Base-by-base conservation (phyloP, 345 rosid genomes). In the Crucihimalaya himalaica region DNA sequence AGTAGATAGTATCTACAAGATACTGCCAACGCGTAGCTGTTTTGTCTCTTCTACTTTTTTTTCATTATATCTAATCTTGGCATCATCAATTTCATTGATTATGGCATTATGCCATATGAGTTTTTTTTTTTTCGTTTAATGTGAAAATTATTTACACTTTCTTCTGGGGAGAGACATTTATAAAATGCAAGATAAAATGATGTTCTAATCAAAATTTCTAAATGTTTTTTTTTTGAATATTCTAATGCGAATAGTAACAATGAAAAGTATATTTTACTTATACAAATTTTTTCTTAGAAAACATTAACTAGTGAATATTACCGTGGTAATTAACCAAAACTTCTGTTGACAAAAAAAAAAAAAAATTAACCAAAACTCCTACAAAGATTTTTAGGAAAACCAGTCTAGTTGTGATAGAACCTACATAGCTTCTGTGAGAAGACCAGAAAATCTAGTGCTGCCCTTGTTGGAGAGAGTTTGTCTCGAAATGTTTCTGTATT, bases 1-100 rank as follows among this genome's bases (percentile, higher is more conserved):
- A 51, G 23, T 16, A 47, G 66, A 57, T 74, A 48, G n/a, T n/a
- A n/a, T n/a, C n/a, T n/a, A n/a, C n/a, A n/a, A n/a, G 79, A 68
- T 19, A 58, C 61, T 58, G 78, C 72, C 72, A 66, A 66, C 21
- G 43, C 21, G 34, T 66, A 39, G 73, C 53, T 68, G 68, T 51
- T 73, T 74, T 75, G 74, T 75, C 73, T 68, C 74, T 40, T 75
- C 63, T 68, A 19, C 48, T 42, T 67, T 56, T 5, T 62, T 21
- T 16, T n/a, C 19, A 29, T 64, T 46, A 4, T 52, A 31, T 54
- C 39, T 64, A 28, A 46, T 48, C 65, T 55, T 14, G 2, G 47
- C 37, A 20, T 63, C 63, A 72, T 39, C 35, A 15, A 14, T 1
- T 71, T 60, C 51, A 25, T 12, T 32, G 13, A 57, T 57, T 32